phyloP scores from a whole-genome alignment of 2,329 filamentous ascomycete genomes.

The Bisporella sp. region DNA sequence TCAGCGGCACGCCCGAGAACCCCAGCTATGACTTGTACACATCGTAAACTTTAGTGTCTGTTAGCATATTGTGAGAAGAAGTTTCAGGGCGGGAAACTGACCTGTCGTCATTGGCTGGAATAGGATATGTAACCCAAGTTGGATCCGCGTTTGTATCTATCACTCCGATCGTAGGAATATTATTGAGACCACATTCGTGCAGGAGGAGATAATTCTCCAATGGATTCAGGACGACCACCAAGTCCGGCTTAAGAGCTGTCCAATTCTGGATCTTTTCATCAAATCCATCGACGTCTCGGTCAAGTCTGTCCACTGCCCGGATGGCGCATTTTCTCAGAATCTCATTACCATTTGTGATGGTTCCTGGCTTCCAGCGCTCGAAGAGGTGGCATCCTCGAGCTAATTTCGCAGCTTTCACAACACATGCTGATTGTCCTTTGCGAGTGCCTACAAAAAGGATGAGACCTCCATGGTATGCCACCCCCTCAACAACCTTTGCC shows the following conservation, averaged over 20 bases:
- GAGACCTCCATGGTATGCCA: constrained; percentile 73
- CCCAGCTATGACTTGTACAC: constrained; percentile 73
- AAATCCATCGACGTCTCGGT: constrained; percentile 55
- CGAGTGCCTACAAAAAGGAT: constrained; percentile 89
- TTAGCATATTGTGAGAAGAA: background rate
- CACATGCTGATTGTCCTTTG: constrained; percentile 69
- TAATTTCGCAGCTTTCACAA: constrained; percentile 74
- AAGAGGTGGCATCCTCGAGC: constrained; percentile 82
- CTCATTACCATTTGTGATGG: constrained; percentile 87
- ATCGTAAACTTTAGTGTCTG: constrained; percentile 57
- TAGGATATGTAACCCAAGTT: constrained; percentile 91
- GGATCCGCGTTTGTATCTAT: constrained; percentile 92
- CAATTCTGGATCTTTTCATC: constrained; percentile 56
- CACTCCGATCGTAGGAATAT: constrained; percentile 88
- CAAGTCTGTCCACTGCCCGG: constrained; percentile 71
- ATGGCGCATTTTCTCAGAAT: constrained; percentile 66
- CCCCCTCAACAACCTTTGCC: constrained; percentile 84
- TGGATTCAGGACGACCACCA: constrained; percentile 90
- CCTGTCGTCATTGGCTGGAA: constrained; percentile 96
- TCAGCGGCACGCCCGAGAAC: constrained; percentile 80
- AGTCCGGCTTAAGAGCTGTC: constrained; percentile 70
- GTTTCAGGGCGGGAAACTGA: constrained; percentile 31
- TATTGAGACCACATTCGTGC: constrained; percentile 82
- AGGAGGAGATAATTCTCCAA: constrained; percentile 85
- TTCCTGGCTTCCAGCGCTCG: constrained; percentile 85